Conservation (phyloP, 345 rosid species). For the Citrus australasica region DNA sequence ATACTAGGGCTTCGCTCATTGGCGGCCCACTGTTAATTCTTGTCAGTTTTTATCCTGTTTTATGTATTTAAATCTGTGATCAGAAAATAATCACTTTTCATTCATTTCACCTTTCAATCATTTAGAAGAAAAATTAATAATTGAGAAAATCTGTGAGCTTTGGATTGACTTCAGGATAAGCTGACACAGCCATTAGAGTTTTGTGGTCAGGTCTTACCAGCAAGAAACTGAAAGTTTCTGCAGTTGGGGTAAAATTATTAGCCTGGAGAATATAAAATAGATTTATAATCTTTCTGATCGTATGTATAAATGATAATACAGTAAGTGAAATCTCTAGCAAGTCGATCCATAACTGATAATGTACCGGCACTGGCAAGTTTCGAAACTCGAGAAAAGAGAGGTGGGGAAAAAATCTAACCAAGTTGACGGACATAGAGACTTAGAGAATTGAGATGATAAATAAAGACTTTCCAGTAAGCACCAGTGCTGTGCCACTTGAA, state of each 20-base stretch:
- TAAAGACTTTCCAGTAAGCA: too few relatives aligned
- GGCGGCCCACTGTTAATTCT: neutral
- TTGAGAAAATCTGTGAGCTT: neutral
- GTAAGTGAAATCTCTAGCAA: neutral
- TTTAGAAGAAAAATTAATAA: neutral
- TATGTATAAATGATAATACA: neutral
- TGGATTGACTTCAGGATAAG: neutral
- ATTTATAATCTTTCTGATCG: neutral
- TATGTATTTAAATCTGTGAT: neutral
- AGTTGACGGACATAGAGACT: neutral
- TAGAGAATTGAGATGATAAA: neutral
- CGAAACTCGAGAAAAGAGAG: neutral
- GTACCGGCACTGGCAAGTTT: neutral
- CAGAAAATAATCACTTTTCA: neutral
- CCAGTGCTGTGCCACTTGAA: too few relatives aligned
- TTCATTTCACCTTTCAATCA: neutral
- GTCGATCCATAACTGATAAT: neutral
- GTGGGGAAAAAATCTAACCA: neutral
- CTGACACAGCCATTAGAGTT: neutral
- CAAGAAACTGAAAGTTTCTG: neutral
- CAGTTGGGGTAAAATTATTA: neutral
- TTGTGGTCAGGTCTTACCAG: neutral
- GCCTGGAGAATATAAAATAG: neutral
- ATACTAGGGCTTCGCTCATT: conserved; percentile 12
- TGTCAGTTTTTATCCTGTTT: neutral